phyloP scores from a whole-genome alignment of 495 filamentous ascomycete genomes.

The Neurospora sp. region DNA sequence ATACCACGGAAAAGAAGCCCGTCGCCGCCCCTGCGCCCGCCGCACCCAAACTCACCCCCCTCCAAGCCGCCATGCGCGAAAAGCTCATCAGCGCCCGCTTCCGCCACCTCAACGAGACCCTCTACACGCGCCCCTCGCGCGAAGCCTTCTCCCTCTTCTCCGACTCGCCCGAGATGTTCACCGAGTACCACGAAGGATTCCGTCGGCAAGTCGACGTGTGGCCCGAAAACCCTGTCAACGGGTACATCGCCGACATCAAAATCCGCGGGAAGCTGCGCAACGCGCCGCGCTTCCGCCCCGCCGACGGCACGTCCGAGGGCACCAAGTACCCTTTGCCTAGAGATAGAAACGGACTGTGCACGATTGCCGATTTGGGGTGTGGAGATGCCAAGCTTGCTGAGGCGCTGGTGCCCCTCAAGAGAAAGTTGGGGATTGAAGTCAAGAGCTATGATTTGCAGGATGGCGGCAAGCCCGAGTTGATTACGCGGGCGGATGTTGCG shows the following conservation, averaged over 20 bases:
- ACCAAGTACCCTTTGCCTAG: slow-evolving; percentile 21
- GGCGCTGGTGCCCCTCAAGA: slow-evolving; percentile 50
- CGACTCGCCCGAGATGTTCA: slow-evolving; percentile 77
- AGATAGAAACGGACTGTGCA: slow-evolving; percentile 46
- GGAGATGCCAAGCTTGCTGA: slow-evolving; percentile 58
- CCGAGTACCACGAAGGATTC: slow-evolving; percentile 91
- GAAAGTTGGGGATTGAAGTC: slow-evolving; percentile 30
- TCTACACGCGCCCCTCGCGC: slow-evolving; percentile 81
- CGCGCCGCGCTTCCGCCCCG: slow-evolving; percentile 26
- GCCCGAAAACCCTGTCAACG: slow-evolving; percentile 90
- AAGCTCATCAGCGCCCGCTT: slow-evolving; percentile 92
- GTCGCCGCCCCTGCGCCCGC: not conserved
- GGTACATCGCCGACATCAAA: slow-evolving; percentile 60
- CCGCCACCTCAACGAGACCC: slow-evolving; percentile 90
- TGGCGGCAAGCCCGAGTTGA: slow-evolving; percentile 51
- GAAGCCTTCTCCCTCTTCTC: slow-evolving; percentile 70
- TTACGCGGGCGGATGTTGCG: slow-evolving; percentile 75
- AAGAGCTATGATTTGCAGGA: slow-evolving; percentile 45
- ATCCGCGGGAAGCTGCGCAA: slow-evolving; percentile 33
- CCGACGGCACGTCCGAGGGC: slow-evolving; percentile 7
- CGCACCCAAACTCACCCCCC: slow-evolving; percentile 61
- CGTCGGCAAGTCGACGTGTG: slow-evolving; percentile 86
- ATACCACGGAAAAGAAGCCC: not conserved
- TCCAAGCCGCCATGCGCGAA: slow-evolving; percentile 85
- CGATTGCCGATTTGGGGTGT: slow-evolving; percentile 62